Conservation (phyloP, 83 land plant species). For the Isoetes engelmannii region DNA sequence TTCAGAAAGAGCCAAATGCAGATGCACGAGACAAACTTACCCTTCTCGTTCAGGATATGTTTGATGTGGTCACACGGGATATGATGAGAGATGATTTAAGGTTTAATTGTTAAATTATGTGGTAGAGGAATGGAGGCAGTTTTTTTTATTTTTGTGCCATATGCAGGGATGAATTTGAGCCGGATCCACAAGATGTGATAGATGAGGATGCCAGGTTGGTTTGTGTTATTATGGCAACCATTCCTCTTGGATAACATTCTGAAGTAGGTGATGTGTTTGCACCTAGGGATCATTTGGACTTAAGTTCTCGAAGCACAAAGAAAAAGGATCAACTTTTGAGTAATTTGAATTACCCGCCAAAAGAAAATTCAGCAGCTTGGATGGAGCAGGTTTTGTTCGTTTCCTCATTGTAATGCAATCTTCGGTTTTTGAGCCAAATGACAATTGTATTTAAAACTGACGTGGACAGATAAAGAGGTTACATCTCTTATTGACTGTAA, state of each 20-base stretch:
- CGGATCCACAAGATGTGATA: no score
- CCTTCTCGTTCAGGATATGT: constrained; percentile 2
- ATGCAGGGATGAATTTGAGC: no score
- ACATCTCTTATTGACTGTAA: constrained; percentile 59
- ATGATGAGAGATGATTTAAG: background rate
- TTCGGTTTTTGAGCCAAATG: background rate
- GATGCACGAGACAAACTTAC: constrained; percentile 2
- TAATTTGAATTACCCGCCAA: constrained; percentile 44
- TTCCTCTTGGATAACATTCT: no score
- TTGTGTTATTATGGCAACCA: no score
- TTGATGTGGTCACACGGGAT: constrained; percentile 5
- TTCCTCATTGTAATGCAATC: background rate
- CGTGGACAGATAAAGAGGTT: constrained; percentile 61
- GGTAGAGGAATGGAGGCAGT: no score
- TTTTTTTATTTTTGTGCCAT: no score
- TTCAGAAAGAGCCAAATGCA: background rate
- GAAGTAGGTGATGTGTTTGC: no score
- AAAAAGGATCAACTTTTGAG: no score
- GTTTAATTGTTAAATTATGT: no score
- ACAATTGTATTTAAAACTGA: background rate
- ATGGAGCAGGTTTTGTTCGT: constrained; percentile 53
- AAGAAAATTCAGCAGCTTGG: constrained; percentile 52
- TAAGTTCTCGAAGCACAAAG: no score
- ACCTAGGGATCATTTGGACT: no score
- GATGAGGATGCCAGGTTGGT: no score